Conservation (phyloP, 2,329 filamentous ascomycete species). For the Ophiostoma pallidulum region DNA sequence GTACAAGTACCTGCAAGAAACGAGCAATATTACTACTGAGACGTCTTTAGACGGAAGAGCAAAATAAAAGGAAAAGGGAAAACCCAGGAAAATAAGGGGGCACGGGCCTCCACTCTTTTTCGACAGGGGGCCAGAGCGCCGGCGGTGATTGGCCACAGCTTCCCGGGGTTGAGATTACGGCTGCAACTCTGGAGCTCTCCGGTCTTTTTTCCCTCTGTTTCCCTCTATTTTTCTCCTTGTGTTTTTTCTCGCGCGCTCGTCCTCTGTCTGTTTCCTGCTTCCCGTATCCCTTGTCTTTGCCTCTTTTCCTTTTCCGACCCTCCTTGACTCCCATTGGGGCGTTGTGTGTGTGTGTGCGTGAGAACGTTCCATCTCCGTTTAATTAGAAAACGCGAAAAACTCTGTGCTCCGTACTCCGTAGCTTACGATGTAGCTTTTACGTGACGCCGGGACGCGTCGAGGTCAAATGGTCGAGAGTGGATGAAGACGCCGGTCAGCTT, state of each 20-base stretch:
- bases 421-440: too few species aligned
- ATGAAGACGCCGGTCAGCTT: too few species aligned
- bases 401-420: too few species aligned
- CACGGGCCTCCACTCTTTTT: constrained; percentile 1
- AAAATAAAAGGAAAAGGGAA: not conserved
- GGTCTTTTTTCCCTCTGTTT: not conserved
- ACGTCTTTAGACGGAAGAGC: not conserved
- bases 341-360: too few species aligned
- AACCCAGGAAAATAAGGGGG: not conserved
- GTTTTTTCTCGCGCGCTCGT: not conserved
- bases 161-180: constrained; percentile 6
- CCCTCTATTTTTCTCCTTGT: not conserved
- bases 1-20: too few species aligned
- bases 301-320: too few species aligned
- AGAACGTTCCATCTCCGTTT: too few species aligned
- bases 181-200: not conserved
- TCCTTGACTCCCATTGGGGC: too few species aligned
- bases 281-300: not conserved
- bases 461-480: too few species aligned
- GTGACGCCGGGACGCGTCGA: too few species aligned
- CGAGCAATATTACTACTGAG: too few species aligned
- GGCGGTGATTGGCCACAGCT: not conserved
- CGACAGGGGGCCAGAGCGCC: not conserved
- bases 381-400: too few species aligned
- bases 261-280: not conserved